Base-by-base conservation (phyloP, 345 rosid species). In the Leavenworthia alabamica region DNA sequence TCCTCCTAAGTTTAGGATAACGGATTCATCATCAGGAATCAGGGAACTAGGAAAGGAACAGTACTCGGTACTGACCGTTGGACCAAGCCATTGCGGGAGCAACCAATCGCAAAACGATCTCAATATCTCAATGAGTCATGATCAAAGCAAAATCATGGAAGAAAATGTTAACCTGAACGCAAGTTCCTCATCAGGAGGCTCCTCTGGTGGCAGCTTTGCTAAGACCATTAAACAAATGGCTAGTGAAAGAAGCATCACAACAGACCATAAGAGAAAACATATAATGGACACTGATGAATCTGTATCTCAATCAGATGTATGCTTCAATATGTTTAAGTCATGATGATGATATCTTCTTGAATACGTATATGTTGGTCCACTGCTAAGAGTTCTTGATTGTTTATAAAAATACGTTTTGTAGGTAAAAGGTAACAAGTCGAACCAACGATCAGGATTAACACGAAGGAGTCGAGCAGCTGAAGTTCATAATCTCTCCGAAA, bases 401-500 rank as follows among this genome's bases (percentile, higher is more conserved):
- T 32, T 3, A 1, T 22, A 32, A 29, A 11, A 22, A 17, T 29
- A 33, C 10, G 32, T 58, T 58, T 35, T 64, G 43, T 22, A 85
- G 91, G 86, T 76, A 56, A 77, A 54, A 17, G 81, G 68, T 41
- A 71, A 72, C 55, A 79, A 79, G 64, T 63, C 79, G 52, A 63
- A 65, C 22, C 72, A 49, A 46, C 57, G 64, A 72, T 62, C 80
- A 28, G 83, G 85, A 56, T 68, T 86, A 26, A 48, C 73, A 4
- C 79, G 84, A 53, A 71, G 81, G 62, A 81, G 73, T 12, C 81
- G 89, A 50, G 86, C 89, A 52, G 81, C 92, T 12, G 86, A 83
- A 78, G 83, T 85, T 52, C 92, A 85, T 73, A 85, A 85, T 73
- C 84, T 81, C 24, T 85, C 88, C 1, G 86, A 85, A 70, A 83